A percentile compares a stretch with the other conserved stretches of the same genome.
These are phyloP conservation scores for Rhododendron mucronatum DNA, from an alignment of 148 eudicot genomes.

Conservation along the genomic window DNA sequence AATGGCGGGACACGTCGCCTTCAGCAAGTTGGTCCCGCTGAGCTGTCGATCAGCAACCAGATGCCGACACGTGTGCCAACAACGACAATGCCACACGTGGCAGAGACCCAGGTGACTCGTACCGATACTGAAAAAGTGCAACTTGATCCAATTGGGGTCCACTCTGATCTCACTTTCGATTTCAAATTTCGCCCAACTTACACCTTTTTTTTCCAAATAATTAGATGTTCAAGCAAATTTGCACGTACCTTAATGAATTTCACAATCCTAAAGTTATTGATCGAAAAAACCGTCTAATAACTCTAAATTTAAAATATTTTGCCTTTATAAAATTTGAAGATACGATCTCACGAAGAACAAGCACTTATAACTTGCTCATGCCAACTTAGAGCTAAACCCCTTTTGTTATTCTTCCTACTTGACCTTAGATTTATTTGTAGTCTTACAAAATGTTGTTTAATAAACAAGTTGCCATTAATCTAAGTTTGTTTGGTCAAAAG, in stretches of 20 bases:
- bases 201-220: neutral
- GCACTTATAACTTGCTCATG: too few relatives aligned
- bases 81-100: neutral
- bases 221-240: too few relatives aligned
- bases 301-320: too few relatives aligned
- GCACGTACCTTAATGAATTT: too few relatives aligned
- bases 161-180: neutral
- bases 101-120: conserved; percentile 1
- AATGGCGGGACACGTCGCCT: neutral
- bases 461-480: neutral
- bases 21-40: conserved; percentile 3
- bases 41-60: conserved; percentile 15
- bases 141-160: conserved; percentile 13
- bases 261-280: too few relatives aligned
- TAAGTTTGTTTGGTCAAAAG: neutral
- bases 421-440: neutral
- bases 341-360: too few relatives aligned
- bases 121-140: neutral
- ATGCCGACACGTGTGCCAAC: conserved; percentile 2
- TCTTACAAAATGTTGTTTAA: neutral
- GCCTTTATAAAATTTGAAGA: too few relatives aligned
- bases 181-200: neutral
- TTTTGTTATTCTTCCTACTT: neutral
- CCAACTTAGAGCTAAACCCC: too few relatives aligned
- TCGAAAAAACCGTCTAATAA: too few relatives aligned